These are phyloP conservation scores for Erythrobasidium yunnanense DNA, from an alignment of 768 basidiomycete species.

Conservation along the genomic window DNA sequence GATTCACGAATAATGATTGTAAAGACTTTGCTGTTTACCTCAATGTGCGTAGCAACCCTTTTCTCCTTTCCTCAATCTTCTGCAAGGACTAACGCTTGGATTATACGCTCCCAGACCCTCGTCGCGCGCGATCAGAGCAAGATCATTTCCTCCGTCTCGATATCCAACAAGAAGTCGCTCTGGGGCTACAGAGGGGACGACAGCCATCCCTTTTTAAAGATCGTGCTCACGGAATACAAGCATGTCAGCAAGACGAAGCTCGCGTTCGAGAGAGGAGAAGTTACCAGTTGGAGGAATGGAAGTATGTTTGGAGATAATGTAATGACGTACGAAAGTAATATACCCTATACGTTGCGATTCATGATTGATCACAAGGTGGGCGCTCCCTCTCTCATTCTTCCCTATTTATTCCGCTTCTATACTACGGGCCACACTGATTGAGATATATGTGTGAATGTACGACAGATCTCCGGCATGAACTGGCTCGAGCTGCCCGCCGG, in stretches of 20 bases:
- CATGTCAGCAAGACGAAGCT: conserved; percentile 80
- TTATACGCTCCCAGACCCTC: background rate
- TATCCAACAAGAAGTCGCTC: conserved; percentile 47
- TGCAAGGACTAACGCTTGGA: background rate
- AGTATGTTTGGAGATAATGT: conserved; percentile 50
- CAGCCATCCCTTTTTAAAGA: conserved; percentile 66
- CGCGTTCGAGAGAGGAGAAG: conserved; percentile 65
- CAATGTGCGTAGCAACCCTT: conserved; percentile 53
- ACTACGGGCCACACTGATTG: no score
- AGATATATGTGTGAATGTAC: no score
- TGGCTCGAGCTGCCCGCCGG: conserved; percentile 90
- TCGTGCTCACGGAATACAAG: conserved; percentile 62
- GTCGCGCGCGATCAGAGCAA: background rate
- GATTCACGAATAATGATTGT: conserved; percentile 61
- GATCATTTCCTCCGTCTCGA: conserved; percentile 27
- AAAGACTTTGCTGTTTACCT: conserved; percentile 56
- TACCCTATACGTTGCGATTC: conserved; percentile 78
- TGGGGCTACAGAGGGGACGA: conserved; percentile 85
- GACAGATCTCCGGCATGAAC: conserved; percentile 97
- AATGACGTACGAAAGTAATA: conserved; percentile 85
- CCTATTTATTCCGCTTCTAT: background rate
- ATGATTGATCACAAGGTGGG: conserved; percentile 92
- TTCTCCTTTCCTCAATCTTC: background rate
- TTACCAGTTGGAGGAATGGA: conserved; percentile 56
- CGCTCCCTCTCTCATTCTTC: background rate